phyloP scores from a whole-genome alignment of 73 alveolate genomes.

The Paraurostyla sp. region DNA sequence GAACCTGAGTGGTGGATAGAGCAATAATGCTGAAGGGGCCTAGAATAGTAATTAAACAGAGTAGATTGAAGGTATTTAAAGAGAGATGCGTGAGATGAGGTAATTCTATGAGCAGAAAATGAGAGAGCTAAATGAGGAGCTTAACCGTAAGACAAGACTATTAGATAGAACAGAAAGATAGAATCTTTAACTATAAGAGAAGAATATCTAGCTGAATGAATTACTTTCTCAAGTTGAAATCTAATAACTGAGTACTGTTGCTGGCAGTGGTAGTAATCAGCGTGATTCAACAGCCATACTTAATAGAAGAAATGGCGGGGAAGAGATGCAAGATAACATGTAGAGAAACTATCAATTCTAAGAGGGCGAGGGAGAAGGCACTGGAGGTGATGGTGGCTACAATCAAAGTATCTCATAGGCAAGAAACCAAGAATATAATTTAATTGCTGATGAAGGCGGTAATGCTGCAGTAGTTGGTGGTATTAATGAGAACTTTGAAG shows the following conservation, averaged over 20 bases:
- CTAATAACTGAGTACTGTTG: conserved; percentile 33
- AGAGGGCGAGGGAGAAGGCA: conserved; percentile 36
- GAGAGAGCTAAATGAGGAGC: conserved; percentile 51
- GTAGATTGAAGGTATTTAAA: neutral
- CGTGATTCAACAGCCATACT: conserved; percentile 49
- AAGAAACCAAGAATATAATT: neutral
- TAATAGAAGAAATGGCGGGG: neutral
- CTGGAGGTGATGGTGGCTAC: conserved; percentile 52
- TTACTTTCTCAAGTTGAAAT: conserved; percentile 16
- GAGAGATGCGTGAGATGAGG: conserved; percentile 34
- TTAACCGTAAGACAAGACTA: neutral
- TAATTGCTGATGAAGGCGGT: conserved; percentile 39
- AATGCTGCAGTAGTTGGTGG: conserved; percentile 39
- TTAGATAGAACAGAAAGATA: conserved; percentile 32
- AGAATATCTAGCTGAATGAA: neutral
- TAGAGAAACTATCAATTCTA: too few relatives aligned
- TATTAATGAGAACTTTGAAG: neutral
- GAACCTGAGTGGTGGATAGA: neutral
- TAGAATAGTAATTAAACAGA: neutral
- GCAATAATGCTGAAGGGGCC: neutral
- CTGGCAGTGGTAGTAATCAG: conserved; percentile 53
- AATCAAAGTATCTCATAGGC: neutral
- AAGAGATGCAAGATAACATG: neutral
- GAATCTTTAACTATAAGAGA: conserved; percentile 25
- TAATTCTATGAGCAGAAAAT: neutral